Evolutionary conservation across 495 filamentous ascomycete genomes (phyloP), one percentile per base, ranked within the genome.

Genomic region (Aspergillus sclerotioniger): DNA sequence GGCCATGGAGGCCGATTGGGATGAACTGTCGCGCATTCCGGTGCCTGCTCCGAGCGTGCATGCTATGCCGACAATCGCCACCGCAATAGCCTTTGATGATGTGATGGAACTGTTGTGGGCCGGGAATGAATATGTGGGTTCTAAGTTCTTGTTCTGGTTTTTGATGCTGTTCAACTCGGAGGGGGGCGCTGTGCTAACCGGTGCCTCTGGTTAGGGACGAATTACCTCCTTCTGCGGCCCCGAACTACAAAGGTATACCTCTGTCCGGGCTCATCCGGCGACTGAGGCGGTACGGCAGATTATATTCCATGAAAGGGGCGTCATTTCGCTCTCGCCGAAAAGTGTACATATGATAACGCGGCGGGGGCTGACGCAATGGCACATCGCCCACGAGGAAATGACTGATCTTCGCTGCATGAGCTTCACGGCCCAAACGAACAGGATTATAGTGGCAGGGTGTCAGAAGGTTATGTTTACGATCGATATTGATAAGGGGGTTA

Each of bases 401-500:
- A 80, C 80, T 51, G 88, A 96, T 59, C 77, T 97, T 48, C 83
- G 83, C 43, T 96, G 94, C 71, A 96, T 98, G 91, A 92, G 88
- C 66, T 97, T 95, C 69, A 92, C 91, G 6, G 90, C 88, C 19
- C 90, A 90, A 64, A 87, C 85, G 6, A 88, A 88, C 25, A 88
- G 96, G 60, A 86, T 98, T 25, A 76, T 99, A 2, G 88, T 92
- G 12, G 94, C 91, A 16, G 94, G 94, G 32, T 85, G 83, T 60
- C 92, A 98, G 68, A 82, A 85, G 32, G 82, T 78, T 39, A 96
- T 99, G 92, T 88, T 96, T 65, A 87, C 86, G 3, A 84, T 99
- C 45, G 92, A 99, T 68, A 84, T 94, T 10, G 84, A 90, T 53
- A 96, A 92, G 71, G 93, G 93, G 12, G 79, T 80, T 45, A 82